phyloP scores from a whole-genome alignment of 176 grass and related monocot genomes.

The Areca catechu region DNA sequence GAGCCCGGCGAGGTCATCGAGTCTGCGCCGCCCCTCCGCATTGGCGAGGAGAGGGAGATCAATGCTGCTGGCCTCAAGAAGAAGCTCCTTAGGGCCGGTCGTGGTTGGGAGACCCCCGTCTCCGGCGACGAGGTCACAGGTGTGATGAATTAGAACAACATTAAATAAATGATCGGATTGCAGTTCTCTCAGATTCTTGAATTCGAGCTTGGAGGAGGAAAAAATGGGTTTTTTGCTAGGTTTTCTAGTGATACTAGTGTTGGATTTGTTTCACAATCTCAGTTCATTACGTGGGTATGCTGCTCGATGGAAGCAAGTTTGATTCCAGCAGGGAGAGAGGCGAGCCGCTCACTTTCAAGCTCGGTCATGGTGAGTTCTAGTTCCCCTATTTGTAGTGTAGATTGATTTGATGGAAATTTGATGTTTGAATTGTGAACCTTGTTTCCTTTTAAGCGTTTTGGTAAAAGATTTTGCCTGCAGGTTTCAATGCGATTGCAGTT shows the following conservation, averaged over 20 bases:
- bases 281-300: slow-evolving; percentile 31
- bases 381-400: neutral
- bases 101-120: slow-evolving; percentile 29
- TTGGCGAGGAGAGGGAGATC: slow-evolving; percentile 32
- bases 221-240: too few species aligned
- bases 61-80: slow-evolving; percentile 17
- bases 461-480: too few species aligned
- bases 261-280: neutral
- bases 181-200: too few species aligned
- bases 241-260: too few species aligned
- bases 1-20: slow-evolving; percentile 34
- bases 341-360: slow-evolving; percentile 22
- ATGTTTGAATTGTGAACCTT: too few species aligned
- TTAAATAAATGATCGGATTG: too few species aligned
- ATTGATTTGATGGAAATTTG: too few species aligned
- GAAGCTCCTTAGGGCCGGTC: slow-evolving; percentile 22
- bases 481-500: too few species aligned
- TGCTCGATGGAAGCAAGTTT: slow-evolving; percentile 20
- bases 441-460: too few species aligned
- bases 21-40: slow-evolving; percentile 26
- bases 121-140: slow-evolving; percentile 33
- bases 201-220: too few species aligned
- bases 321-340: slow-evolving; percentile 29
- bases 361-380: slow-evolving; percentile 17
- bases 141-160: neutral